Percentiles rank a stretch among this genome's conserved stretches.
phyloP scores from a whole-genome alignment of 805 yeast genomes.

The Kodamaea neixiangensis region DNA sequence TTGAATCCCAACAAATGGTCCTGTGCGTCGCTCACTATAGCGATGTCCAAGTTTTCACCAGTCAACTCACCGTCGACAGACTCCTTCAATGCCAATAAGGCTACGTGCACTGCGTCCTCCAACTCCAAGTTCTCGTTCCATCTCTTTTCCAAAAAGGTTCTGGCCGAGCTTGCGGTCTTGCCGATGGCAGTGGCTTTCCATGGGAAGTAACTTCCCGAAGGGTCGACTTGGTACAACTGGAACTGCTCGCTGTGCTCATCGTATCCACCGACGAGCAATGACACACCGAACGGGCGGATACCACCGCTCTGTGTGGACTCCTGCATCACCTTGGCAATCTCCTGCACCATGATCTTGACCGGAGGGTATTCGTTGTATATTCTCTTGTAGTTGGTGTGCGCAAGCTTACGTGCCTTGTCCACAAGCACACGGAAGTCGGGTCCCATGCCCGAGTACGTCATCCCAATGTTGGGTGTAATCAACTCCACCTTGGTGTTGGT shows the following conservation, averaged over 20 bases:
- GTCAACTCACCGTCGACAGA: conserved; percentile 97
- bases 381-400: conserved; percentile 91
- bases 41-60: conserved; percentile 93
- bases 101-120: conserved; percentile 98
- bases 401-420: conserved; percentile 89
- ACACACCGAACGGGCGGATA: conserved; percentile 98
- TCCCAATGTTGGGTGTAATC: conserved; percentile 94
- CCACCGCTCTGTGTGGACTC: conserved; percentile 99
- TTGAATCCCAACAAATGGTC: conserved; percentile 79
- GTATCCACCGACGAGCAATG: conserved; percentile 89
- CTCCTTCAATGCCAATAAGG: conserved; percentile 90
- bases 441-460: conserved; percentile 98
- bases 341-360: conserved; percentile 88
- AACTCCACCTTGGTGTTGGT: conserved; percentile 75
- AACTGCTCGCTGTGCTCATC: conserved; percentile 71
- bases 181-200: conserved; percentile 99
- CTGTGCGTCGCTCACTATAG: conserved; percentile 81
- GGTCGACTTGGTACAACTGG: conserved; percentile 94
- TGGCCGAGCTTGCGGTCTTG: conserved; percentile 92
- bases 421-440: conserved; percentile 95
- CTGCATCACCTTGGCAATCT: conserved; percentile 95
- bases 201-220: conserved; percentile 96
- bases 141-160: conserved; percentile 94
- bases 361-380: conserved; percentile 97
- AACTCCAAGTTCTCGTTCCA: conserved; percentile 97